Evolutionary conservation across 768 basidiomycete genomes (phyloP), one percentile per base, ranked within the genome.

Genomic region (Lactarius evosmus): DNA sequence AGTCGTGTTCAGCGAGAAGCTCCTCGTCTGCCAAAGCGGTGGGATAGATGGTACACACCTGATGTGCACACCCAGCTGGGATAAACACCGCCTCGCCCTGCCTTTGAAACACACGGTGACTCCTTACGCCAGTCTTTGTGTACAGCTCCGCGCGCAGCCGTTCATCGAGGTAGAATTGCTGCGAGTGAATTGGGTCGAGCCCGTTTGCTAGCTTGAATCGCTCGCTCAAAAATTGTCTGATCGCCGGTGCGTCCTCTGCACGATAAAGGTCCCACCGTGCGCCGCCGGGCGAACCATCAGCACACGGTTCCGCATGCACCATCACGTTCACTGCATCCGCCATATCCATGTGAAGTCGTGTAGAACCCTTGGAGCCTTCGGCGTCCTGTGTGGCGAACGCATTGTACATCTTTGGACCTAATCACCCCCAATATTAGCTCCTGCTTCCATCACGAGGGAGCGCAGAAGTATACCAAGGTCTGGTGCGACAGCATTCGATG

Each of bases 341-440:
- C 85, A 95, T 92, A 74, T 93, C 93, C 91, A 96, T 93, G 69
- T 97, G 95, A 56, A 97, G 75, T 62, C 91, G 80, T 11, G 95
- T 97, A 25, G 91, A 87, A 2, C 95, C 94, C 69, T 89, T 88
- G 71, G 85, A 89, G 4, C 88, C 88, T 33, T 78, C 73, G 4
- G 75, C 72, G 69, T 89, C 86, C 44, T 78, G 81, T 4, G 88
- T 89, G 11, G 86, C 85, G 77, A 93, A 86, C 0, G 94, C 91
- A 67, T 93, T 95, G 75, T 97, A 97, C 91, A 95, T 90, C 76
- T 96, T 97, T 1, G 95, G 95, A 3, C 93, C 93, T 87, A 69
- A 4, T 17, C 7, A 32, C 46, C 16, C 32, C 16, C n/a, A 27
- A 29, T 5, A 36, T 67, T n/a, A 65, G 63, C 52, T 16, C 54